Conservation (phyloP, 176 grass and related monocot species). For the Eragrostis curvula region DNA sequence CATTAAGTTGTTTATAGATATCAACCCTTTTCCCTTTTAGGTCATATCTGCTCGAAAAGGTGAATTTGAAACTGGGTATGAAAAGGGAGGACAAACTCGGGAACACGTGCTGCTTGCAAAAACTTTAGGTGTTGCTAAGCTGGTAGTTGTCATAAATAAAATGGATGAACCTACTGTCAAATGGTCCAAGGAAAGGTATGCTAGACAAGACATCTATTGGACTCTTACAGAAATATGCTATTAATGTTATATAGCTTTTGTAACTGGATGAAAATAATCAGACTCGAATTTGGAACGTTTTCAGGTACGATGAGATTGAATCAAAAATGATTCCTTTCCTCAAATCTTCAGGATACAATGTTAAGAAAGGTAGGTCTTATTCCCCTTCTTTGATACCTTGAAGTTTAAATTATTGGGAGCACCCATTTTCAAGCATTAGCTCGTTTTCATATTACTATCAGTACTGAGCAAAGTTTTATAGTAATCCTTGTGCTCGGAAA, state of each 20-base stretch:
- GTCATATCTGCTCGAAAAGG: constrained; percentile 91
- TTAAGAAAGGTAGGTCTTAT: constrained; percentile 84
- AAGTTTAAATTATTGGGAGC: neutral
- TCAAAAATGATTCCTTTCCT: constrained; percentile 88
- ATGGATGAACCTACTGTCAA: constrained; percentile 84
- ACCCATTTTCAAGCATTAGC: neutral
- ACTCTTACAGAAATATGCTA: constrained; percentile 5
- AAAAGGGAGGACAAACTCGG: constrained; percentile 81
- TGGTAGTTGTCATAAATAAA: constrained; percentile 84
- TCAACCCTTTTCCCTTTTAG: constrained; percentile 34
- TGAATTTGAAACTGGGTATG: constrained; percentile 93
- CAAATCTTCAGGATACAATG: constrained; percentile 85
- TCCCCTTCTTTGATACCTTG: neutral
- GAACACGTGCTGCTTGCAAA: constrained; percentile 86
- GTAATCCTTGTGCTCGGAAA: neutral
- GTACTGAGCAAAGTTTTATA: neutral
- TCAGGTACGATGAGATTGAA: constrained; percentile 95
- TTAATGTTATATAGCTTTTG: neutral
- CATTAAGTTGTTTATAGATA: neutral
- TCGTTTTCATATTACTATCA: neutral
- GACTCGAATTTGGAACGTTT: constrained; percentile 16
- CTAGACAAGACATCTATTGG: neutral
- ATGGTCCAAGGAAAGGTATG: constrained; percentile 80
- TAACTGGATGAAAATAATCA: constrained; percentile 13
- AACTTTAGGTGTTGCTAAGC: constrained; percentile 78